phyloP scores from a whole-genome alignment of 2,329 filamentous ascomycete genomes.

The Cryphonectria naterciae region DNA sequence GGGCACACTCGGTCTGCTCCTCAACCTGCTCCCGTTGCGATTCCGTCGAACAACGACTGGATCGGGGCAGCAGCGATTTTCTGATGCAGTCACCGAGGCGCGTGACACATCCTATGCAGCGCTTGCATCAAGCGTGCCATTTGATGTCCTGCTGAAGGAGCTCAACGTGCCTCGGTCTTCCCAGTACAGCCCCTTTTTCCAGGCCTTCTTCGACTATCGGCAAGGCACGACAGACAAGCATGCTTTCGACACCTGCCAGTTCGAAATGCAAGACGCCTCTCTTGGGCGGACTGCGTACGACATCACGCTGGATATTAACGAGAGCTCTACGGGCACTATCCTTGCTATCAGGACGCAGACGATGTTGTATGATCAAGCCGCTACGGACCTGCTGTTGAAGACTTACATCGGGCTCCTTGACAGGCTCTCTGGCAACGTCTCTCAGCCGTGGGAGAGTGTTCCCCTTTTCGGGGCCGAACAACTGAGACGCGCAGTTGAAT shows the following conservation, averaged over 20 bases:
- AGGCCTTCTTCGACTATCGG: slow-evolving; percentile 44
- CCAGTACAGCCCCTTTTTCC: slow-evolving; percentile 51
- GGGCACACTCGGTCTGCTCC: slow-evolving; percentile 48
- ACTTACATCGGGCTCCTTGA: not conserved
- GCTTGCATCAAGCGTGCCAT: not conserved
- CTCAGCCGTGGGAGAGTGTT: not conserved
- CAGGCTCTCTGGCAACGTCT: not conserved
- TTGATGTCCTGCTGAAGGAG: not conserved
- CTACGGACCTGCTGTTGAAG: not conserved
- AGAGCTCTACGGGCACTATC: not conserved
- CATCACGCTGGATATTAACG: not conserved
- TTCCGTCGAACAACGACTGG: slow-evolving; percentile 36
- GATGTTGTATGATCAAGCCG: not conserved
- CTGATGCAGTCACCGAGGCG: slow-evolving; percentile 37
- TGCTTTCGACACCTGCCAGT: not conserved
- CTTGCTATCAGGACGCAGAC: not conserved
- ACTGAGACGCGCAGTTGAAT: not conserved
- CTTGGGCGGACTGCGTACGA: not conserved
- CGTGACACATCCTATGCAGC: not conserved
- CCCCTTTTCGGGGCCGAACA: not conserved
- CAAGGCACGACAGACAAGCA: not conserved
- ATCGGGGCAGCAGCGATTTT: slow-evolving; percentile 24
- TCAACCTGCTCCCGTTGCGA: slow-evolving; percentile 53
- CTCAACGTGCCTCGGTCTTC: not conserved
- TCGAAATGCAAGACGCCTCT: not conserved